These are phyloP conservation scores for Fusarium sp. DNA, from an alignment of 2,329 filamentous ascomycete species.

Conservation along the genomic window DNA sequence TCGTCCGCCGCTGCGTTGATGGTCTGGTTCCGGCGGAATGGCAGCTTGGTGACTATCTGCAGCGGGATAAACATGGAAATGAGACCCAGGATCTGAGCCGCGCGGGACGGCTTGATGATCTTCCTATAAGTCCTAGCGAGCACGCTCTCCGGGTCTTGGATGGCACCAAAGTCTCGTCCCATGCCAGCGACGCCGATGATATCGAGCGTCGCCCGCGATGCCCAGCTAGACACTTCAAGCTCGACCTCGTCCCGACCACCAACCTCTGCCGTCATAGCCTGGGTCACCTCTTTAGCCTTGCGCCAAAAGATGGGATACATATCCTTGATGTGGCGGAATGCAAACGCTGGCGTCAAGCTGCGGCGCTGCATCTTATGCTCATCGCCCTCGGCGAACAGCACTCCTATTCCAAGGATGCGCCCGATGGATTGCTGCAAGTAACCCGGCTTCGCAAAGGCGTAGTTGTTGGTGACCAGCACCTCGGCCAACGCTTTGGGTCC, in stretches of 20 bases:
- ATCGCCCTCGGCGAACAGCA: constrained; percentile 87
- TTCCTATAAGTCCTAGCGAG: constrained; percentile 65
- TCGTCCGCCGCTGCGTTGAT: constrained; percentile 62
- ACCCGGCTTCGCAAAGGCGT: constrained; percentile 72
- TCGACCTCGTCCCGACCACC: constrained; percentile 50
- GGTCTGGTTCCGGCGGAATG: constrained; percentile 73
- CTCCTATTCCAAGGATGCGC: constrained; percentile 71
- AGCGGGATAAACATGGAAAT: constrained; percentile 68
- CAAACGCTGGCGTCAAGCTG: constrained; percentile 80
- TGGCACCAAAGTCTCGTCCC: constrained; percentile 73
- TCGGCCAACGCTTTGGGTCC: constrained; percentile 72
- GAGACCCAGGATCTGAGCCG: constrained; percentile 64
- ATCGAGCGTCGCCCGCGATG: constrained; percentile 73
- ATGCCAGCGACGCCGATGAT: constrained; percentile 78
- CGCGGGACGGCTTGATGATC: constrained; percentile 61
- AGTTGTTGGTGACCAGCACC: constrained; percentile 71
- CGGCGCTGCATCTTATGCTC: constrained; percentile 85
- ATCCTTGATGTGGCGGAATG: constrained; percentile 85
- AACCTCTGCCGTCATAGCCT: constrained; percentile 61
- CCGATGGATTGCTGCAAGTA: constrained; percentile 63
- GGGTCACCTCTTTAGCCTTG: constrained; percentile 73
- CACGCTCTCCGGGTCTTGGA: constrained; percentile 65
- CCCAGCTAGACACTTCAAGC: constrained; percentile 68
- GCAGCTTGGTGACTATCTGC: constrained; percentile 68
- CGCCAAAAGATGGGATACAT: constrained; percentile 85